Percentiles rank a stretch among this genome's conserved stretches.
These are phyloP conservation scores for Blastobotrys proliferans DNA, from an alignment of 1,139 yeast species.

Conservation along the genomic window DNA sequence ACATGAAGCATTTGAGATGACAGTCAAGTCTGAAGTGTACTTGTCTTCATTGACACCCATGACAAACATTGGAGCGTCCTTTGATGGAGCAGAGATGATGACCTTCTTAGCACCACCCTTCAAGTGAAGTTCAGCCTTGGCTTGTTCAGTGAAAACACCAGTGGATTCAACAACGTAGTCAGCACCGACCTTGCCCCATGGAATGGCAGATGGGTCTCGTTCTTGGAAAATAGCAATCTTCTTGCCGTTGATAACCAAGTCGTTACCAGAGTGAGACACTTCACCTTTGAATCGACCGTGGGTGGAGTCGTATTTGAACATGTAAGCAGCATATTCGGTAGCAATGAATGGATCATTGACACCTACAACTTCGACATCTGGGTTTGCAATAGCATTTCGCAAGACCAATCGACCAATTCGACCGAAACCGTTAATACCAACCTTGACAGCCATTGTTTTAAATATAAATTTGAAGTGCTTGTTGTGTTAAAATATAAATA, in stretches of 20 bases:
- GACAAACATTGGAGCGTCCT: constrained; percentile 87
- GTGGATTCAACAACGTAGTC: constrained; percentile 83
- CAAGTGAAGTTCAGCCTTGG: constrained; percentile 75
- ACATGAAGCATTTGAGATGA: constrained; percentile 83
- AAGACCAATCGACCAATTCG: constrained; percentile 81
- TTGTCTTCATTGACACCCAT: constrained; percentile 75
- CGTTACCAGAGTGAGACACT: constrained; percentile 54
- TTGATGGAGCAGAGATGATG: constrained; percentile 81
- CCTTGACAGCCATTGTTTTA: constrained; percentile 36
- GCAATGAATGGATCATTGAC: constrained; percentile 82
- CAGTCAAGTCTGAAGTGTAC: constrained; percentile 66
- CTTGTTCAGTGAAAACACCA: constrained; percentile 79
- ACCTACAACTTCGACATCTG: constrained; percentile 71
- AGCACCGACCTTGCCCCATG: constrained; percentile 77
- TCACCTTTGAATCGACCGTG: constrained; percentile 75
- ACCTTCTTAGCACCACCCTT: constrained; percentile 89
- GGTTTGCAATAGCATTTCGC: constrained; percentile 69
- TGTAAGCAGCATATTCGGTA: constrained; percentile 79
- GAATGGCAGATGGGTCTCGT: constrained; percentile 73
- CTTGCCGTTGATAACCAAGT: constrained; percentile 63
- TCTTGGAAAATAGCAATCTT: constrained; percentile 67
- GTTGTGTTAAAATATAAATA: neutral
- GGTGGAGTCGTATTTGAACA: constrained; percentile 86
- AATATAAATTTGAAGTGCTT: neutral
- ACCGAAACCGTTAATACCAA: constrained; percentile 90